Conservation (phyloP, 352 stramenopile species). For the Phytophthora lateralis region DNA sequence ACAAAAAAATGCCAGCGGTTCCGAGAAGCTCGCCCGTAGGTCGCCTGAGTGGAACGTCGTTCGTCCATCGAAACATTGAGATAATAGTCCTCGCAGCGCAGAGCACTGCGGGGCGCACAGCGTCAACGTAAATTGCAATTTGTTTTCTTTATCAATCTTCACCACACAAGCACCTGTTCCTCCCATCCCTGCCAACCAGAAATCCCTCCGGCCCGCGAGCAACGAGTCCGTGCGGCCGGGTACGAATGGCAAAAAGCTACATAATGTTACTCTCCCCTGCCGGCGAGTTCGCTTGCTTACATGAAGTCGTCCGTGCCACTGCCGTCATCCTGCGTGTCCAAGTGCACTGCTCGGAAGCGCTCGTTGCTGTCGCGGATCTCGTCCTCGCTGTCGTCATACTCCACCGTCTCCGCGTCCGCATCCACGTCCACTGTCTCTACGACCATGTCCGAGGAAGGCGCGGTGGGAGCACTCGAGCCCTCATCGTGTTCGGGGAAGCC, state of each 20-base stretch:
- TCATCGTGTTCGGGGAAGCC: slow-evolving; percentile 28
- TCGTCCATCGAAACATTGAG: slow-evolving; percentile 25
- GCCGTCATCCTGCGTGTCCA: slow-evolving; percentile 84
- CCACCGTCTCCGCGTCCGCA: slow-evolving; percentile 82
- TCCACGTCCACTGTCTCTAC: slow-evolving; percentile 63
- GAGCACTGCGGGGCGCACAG: not conserved
- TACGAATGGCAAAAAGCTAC: slow-evolving; percentile 34
- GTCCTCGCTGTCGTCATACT: slow-evolving; percentile 91
- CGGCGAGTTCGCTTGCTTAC: slow-evolving; percentile 41
- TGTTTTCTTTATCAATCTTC: slow-evolving; percentile 43
- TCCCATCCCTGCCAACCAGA: slow-evolving; percentile 14
- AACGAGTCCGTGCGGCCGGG: slow-evolving; percentile 10
- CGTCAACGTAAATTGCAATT: slow-evolving; percentile 36
- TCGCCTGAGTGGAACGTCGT: slow-evolving; percentile 2
- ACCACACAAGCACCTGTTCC: slow-evolving; percentile 23
- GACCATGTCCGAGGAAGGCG: slow-evolving; percentile 32
- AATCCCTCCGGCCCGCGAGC: slow-evolving; percentile 10
- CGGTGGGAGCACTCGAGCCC: slow-evolving; percentile 21
- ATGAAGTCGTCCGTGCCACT: slow-evolving; percentile 83
- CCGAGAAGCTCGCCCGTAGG: slow-evolving; percentile 16
- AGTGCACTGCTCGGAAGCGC: slow-evolving; percentile 87
- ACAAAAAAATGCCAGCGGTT: slow-evolving; percentile 14
- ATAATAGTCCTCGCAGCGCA: not conserved
- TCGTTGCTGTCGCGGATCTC: slow-evolving; percentile 91
- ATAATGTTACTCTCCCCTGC: slow-evolving; percentile 33